Evolutionary conservation across 345 rosid genomes (phyloP), one percentile per base, ranked within the genome.

Genomic region (Odontarrhena argentea): DNA sequence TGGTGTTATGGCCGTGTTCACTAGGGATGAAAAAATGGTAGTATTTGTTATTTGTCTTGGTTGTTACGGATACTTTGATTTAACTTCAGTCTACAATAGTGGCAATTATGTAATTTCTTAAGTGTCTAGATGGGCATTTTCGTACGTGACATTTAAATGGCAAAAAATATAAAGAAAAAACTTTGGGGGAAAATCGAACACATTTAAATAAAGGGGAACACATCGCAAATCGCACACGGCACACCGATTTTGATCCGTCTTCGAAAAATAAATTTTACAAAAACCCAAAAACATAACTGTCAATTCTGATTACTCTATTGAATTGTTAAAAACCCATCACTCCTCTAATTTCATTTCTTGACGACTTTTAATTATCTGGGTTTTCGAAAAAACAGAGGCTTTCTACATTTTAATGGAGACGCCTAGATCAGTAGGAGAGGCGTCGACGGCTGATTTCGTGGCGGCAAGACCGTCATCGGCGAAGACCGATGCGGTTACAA

Each of bases 371-470:
- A 28, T 46, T 7, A 12, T 26, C 49, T 63, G 47, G 12, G 56
- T 34, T 47, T 47, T 7, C 9, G 7, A 14, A 50, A 11, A 43
- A 18, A 55, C n/a, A 18, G 46, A 37, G 11, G 8, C 8, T 18
- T 7, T 32, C 7, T 6, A 2, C 5, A 4, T 28, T 28, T 28
- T 28, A 28, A 69, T 68, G 78, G 78, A 74, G 70, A 72, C 76
- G 10, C 76, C 76, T 47, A 72, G 60, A 18, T 72, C 76, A 4
- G 76, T 72, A 37, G 76, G 60, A 11, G 84, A 75, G 7, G 78
- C 82, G 26, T 76, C 85, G 66, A 69, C 85, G 73, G 72, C 83
- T 77, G 53, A 80, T 76, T 74, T 87, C 55, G 82, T 79, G 50
- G 66, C 76, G 56, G 64, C 87, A 60, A 10, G 46, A 37, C 64